These are phyloP conservation scores for Elaeagnus macrophylla DNA, from an alignment of 306 rosid genomes.

Conservation along the genomic window DNA sequence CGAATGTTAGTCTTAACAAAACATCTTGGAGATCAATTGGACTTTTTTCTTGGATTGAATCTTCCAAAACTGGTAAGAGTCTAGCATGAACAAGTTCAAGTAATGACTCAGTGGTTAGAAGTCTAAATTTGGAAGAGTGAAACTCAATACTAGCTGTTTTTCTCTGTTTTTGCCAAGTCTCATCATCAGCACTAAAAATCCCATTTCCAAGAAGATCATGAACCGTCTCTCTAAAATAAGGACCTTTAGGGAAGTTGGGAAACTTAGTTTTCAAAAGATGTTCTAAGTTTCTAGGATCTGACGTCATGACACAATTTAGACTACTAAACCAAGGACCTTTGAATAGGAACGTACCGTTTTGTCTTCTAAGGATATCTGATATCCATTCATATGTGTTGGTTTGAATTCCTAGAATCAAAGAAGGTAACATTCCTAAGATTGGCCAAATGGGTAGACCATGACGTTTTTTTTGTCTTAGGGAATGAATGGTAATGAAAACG, in stretches of 20 bases:
- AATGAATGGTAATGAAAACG: constrained; percentile 51
- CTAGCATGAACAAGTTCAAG: constrained; percentile 58
- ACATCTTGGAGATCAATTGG: constrained; percentile 35
- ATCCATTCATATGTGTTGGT: constrained; percentile 65
- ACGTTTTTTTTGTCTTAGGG: constrained; percentile 45
- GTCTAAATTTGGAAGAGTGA: constrained; percentile 64
- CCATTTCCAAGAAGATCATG: constrained; percentile 76
- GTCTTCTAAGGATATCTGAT: constrained; percentile 26
- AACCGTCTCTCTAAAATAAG: constrained; percentile 49
- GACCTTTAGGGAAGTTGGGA: constrained; percentile 63
- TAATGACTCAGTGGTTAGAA: constrained; percentile 48
- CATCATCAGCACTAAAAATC: constrained; percentile 68
- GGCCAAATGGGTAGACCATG: constrained; percentile 74
- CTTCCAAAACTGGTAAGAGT: constrained; percentile 23
- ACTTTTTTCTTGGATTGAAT: too few relatives aligned
- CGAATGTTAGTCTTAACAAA: constrained; percentile 39
- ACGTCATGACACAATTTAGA: constrained; percentile 56
- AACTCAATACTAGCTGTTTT: constrained; percentile 85
- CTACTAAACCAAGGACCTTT: constrained; percentile 60
- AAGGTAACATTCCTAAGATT: constrained; percentile 72
- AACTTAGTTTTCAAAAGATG: constrained; percentile 80
- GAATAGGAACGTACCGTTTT: constrained; percentile 59
- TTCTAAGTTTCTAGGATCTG: constrained; percentile 81
- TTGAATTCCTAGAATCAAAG: constrained; percentile 34
- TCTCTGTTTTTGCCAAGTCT: constrained; percentile 74